Percentiles rank a stretch among this genome's conserved stretches.
Evolutionary conservation across 495 filamentous ascomycete genomes (phyloP).

Genomic region (Gamarada debralockiae): DNA sequence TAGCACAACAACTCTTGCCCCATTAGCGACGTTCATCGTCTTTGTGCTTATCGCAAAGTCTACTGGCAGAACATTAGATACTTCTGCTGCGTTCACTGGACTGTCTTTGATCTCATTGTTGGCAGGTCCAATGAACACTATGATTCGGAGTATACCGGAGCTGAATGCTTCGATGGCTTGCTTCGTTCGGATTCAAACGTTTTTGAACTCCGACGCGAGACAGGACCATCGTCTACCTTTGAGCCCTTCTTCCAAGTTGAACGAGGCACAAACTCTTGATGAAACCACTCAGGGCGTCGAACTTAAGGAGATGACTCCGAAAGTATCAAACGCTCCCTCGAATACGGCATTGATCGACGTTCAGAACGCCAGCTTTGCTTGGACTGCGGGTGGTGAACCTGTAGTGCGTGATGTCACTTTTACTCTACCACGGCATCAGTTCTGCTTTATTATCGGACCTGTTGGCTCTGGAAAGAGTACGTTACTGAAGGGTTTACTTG

Average conservation of each 20-base stretch:
- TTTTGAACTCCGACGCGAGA: slow-evolving; percentile 8
- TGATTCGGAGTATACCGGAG: slow-evolving; percentile 26
- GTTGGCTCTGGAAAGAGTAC: slow-evolving; percentile 49
- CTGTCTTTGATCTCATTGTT: slow-evolving; percentile 33
- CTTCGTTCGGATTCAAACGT: slow-evolving; percentile 34
- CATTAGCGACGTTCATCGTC: slow-evolving; percentile 20
- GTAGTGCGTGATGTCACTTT: background rate
- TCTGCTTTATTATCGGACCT: slow-evolving; percentile 45
- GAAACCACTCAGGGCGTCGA: slow-evolving; percentile 5
- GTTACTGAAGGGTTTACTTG: slow-evolving; percentile 45
- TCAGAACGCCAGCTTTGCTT: slow-evolving; percentile 11
- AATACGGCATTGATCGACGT: background rate
- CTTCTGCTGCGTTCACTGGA: slow-evolving; percentile 30
- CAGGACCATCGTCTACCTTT: background rate
- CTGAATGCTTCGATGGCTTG: slow-evolving; percentile 25
- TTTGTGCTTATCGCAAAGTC: slow-evolving; percentile 18
- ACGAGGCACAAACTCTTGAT: slow-evolving; percentile 5
- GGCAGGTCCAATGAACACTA: slow-evolving; percentile 24
- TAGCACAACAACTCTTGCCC: slow-evolving; percentile 21
- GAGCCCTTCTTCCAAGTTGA: slow-evolving; percentile 27
- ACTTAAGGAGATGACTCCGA: slow-evolving; percentile 23
- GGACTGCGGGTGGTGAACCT: background rate
- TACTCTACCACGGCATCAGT: background rate
- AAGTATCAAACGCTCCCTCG: background rate
- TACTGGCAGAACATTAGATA: background rate